phyloP scores from a whole-genome alignment of 805 yeast genomes.

The Wickerhamiella musiphila region DNA sequence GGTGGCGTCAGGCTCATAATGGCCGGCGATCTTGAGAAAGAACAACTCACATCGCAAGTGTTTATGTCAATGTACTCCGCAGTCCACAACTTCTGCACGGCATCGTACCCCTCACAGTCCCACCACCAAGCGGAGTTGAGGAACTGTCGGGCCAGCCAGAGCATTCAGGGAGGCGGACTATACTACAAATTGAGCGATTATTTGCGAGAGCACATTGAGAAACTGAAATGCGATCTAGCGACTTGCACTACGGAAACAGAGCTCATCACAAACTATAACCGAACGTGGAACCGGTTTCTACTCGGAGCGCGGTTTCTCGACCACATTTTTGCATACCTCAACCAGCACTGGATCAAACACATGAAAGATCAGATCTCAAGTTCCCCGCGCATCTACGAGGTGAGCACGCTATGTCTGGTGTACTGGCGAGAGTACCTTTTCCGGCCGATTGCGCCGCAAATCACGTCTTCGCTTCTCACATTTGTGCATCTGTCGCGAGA shows the following conservation, averaged over 20 bases:
- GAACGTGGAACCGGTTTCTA: slow-evolving; percentile 75
- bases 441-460: slow-evolving; percentile 36
- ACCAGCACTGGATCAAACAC: slow-evolving; percentile 93
- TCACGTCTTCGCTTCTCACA: slow-evolving; percentile 56
- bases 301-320: slow-evolving; percentile 84
- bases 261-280: slow-evolving; percentile 66
- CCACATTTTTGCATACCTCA: slow-evolving; percentile 88
- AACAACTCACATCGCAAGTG: slow-evolving; percentile 28
- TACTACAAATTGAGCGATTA: slow-evolving; percentile 56
- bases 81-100: slow-evolving; percentile 78
- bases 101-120: slow-evolving; percentile 9
- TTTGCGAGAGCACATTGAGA: slow-evolving; percentile 33
- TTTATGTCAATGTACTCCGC: slow-evolving; percentile 87
- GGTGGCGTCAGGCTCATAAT: slow-evolving; percentile 25
- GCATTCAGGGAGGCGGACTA: slow-evolving; percentile 78
- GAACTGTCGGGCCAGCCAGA: too few species aligned
- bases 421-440: slow-evolving; percentile 82
- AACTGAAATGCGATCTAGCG: slow-evolving; percentile 14
- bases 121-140: slow-evolving; percentile 17
- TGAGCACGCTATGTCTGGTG: slow-evolving; percentile 69
- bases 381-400: slow-evolving; percentile 74
- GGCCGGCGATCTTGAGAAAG: slow-evolving; percentile 21
- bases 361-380: slow-evolving; percentile 73
- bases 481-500: slow-evolving; percentile 66
- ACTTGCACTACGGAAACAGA: slow-evolving; percentile 33